These are phyloP conservation scores for Fomes fomentarius DNA, from an alignment of 1,284 basidiomycete genomes.

Conservation along the genomic window DNA sequence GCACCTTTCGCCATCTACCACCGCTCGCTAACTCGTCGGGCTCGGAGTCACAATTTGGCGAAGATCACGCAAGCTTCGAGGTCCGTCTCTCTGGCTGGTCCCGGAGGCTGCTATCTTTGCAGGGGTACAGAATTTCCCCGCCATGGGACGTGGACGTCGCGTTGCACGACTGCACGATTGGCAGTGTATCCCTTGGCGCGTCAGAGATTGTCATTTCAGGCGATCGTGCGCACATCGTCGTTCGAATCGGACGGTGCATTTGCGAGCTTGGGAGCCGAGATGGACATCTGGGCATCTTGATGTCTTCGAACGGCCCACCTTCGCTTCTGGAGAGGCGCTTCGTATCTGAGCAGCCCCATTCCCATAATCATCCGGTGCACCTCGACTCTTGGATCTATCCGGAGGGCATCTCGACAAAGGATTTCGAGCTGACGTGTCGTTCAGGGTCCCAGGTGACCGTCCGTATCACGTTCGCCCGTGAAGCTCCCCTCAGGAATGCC, in stretches of 20 bases:
- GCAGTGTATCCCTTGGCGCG: background rate
- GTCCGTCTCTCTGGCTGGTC: slow-evolving; percentile 11
- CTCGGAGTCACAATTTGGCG: background rate
- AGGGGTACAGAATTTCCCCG: slow-evolving; percentile 1
- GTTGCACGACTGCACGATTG: background rate
- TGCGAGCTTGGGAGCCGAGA: slow-evolving; percentile 1
- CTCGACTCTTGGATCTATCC: slow-evolving; percentile 15
- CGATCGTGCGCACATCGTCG: background rate
- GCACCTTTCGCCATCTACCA: background rate
- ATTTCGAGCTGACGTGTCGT: background rate
- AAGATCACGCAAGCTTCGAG: slow-evolving; percentile 4
- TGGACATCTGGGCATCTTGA: slow-evolving; percentile 4
- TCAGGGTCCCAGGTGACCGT: background rate
- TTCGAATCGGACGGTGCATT: slow-evolving; percentile 13
- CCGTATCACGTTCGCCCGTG: background rate
- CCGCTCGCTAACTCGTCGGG: slow-evolving; percentile 5
- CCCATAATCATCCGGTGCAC: slow-evolving; percentile 5
- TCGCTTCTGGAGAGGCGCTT: background rate
- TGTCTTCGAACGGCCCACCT: background rate
- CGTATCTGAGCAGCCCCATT: background rate
- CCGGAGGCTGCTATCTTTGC: background rate
- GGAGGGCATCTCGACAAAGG: slow-evolving; percentile 7
- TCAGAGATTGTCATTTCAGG: background rate
- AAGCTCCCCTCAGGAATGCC: background rate
- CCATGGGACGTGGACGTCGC: background rate